phyloP scores from a whole-genome alignment of 148 eudicot species.

The Rhododendron molle region DNA sequence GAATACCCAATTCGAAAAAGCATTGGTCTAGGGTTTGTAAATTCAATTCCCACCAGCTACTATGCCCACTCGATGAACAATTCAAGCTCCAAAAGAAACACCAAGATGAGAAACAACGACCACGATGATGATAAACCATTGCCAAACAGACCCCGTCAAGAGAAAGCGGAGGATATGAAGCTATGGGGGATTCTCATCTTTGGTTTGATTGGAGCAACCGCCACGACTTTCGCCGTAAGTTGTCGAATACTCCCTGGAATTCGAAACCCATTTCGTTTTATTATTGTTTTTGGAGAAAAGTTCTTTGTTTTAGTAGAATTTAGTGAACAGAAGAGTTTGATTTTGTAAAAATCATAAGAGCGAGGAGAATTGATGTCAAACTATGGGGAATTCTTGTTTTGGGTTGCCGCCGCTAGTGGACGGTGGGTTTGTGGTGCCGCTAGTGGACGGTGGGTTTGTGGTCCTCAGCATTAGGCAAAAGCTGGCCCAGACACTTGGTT shows the following conservation, averaged over 20 bases:
- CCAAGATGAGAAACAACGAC: constrained; percentile 19
- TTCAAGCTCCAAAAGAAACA: not conserved
- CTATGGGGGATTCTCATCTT: constrained; percentile 65
- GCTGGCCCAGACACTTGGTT: too few species aligned
- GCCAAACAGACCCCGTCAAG: constrained; percentile 21
- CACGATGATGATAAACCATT: constrained; percentile 9
- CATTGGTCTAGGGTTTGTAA: constrained; percentile 21
- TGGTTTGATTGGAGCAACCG: constrained; percentile 81
- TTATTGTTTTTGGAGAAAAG: not conserved
- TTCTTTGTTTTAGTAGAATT: not conserved
- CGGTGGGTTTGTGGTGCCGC: not conserved
- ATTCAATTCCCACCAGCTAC: not conserved
- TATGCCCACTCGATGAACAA: not conserved
- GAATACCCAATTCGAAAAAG: not conserved
- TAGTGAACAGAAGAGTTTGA: not conserved
- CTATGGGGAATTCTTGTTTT: constrained; percentile 60
- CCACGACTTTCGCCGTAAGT: constrained; percentile 67
- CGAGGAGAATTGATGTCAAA: constrained; percentile 21
- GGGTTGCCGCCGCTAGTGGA: not conserved
- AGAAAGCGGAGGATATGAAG: constrained; percentile 35
- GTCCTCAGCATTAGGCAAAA: too few species aligned
- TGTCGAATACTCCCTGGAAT: not conserved
- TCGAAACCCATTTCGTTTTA: not conserved
- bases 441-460: too few species aligned
- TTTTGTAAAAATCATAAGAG: not conserved